Evolutionary conservation across 768 basidiomycete species (phyloP), one percentile per base, ranked within the genome.

Genomic region (Jaapia argillacea): DNA sequence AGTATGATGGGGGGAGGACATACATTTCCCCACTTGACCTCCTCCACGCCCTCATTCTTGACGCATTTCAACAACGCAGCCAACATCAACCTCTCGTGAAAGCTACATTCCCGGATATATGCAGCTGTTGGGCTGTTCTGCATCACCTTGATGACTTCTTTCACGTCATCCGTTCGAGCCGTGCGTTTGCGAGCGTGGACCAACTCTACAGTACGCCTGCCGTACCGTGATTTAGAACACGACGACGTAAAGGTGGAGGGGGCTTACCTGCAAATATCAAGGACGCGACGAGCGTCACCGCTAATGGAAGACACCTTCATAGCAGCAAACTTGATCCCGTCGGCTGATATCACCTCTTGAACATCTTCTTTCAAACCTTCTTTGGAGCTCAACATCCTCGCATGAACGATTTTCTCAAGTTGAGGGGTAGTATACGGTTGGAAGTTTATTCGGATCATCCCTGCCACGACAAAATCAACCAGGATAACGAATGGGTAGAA

Each of bases 391-490:
- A 68, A 68, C 42, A 99, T 63, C 4, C 96, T 77, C 0, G 88
- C 79, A n/a, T 78, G 74, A 4, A 97, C 85, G 44, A 99, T 99
- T 51, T 81, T 72, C 51, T 82, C 75, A 1, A 99, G 74, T 55
- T 89, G 90, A 3, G 62, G 59, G 25, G 75, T 81, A 23, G 68
- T 82, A 56, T 96, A 99, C 4, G 96, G 85, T 54, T 84, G 76
- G 64, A 98, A 99, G 51, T 91, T 90, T 51, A 91, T 92, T 25
- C 90, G 77, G 22, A 80, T 77, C 81, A 91, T 90, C 12, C 90
- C 90, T 89, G 50, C 6, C 13, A 21, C 7, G 37, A 7, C 49
- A 14, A 35, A 22, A 33, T 36, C 6, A 40, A 25, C 36, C 7
- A 39, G 4, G 6, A 26, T 31, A 26, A 33, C 6, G 16, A 41